Conservation (phyloP, 345 rosid genomes). For the Ailanthus altissimus region DNA sequence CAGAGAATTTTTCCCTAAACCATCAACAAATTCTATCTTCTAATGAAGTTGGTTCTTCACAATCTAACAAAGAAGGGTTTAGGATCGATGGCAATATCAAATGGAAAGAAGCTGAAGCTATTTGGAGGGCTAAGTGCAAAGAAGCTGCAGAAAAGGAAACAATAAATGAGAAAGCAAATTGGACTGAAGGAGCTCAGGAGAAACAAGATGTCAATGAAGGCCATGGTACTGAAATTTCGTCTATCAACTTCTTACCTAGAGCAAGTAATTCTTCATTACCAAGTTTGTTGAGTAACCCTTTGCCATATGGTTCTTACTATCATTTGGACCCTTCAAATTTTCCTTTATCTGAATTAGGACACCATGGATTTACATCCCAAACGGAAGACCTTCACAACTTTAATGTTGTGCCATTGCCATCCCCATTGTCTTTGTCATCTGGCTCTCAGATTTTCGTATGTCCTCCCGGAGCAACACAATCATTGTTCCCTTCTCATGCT, state of each 20-base stretch:
- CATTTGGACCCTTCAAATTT: slow-evolving; percentile 50
- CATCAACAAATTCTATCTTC: slow-evolving; percentile 28
- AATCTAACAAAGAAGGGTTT: slow-evolving; percentile 43
- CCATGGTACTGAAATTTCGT: slow-evolving; percentile 20
- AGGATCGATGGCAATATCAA: slow-evolving; percentile 29
- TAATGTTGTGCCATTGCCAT: slow-evolving; percentile 53
- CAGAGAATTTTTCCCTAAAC: slow-evolving; percentile 39
- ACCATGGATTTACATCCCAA: slow-evolving; percentile 38
- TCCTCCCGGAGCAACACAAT: slow-evolving; percentile 42
- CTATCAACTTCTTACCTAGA: slow-evolving; percentile 25
- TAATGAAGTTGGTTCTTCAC: slow-evolving; percentile 34
- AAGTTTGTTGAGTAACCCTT: slow-evolving; percentile 25
- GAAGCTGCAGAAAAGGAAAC: slow-evolving; percentile 28
- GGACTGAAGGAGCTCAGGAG: slow-evolving; percentile 29
- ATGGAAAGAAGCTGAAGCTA: slow-evolving; percentile 37
- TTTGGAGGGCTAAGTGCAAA: slow-evolving; percentile 39
- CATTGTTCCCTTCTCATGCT: slow-evolving; percentile 39
- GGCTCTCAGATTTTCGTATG: slow-evolving; percentile 50
- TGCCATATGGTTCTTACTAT: slow-evolving; percentile 40
- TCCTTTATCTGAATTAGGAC: slow-evolving; percentile 32
- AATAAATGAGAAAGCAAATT: slow-evolving; percentile 34
- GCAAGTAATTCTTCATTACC: slow-evolving; percentile 2
- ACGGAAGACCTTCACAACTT: slow-evolving; percentile 36
- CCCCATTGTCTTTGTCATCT: slow-evolving; percentile 45
- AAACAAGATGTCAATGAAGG: slow-evolving; percentile 24